phyloP scores from a whole-genome alignment of 495 filamentous ascomycete genomes.

The Daldinia concentrica region DNA sequence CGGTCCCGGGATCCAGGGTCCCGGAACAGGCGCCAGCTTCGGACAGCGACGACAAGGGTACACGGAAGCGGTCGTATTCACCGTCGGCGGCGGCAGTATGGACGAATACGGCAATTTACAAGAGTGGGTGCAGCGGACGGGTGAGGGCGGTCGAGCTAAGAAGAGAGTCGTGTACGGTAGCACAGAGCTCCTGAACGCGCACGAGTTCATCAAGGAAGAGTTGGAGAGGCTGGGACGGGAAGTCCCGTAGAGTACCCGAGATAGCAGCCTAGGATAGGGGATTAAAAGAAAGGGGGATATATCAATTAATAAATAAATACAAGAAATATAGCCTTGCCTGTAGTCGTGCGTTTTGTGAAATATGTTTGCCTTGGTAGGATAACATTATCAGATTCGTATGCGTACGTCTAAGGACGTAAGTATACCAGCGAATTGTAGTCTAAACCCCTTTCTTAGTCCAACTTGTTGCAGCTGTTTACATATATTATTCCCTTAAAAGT shows the following conservation, averaged over 20 bases:
- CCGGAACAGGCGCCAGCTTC: conserved; percentile 85
- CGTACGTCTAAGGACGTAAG: too few relatives aligned
- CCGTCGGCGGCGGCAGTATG: conserved; percentile 97
- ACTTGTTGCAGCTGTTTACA: too few relatives aligned
- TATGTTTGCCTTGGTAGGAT: background rate
- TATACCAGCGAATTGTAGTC: too few relatives aligned
- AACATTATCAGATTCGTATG: background rate
- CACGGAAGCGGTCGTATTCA: conserved; percentile 95
- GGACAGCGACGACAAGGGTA: conserved; percentile 94
- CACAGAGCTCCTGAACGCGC: conserved; percentile 91
- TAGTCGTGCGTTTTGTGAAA: background rate
- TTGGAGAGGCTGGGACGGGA: conserved; percentile 76
- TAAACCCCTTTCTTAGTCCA: too few relatives aligned
- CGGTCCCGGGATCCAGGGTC: conserved; percentile 54
- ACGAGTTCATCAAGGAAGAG: conserved; percentile 84
- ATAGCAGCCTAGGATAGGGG: background rate
- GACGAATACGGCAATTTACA: conserved; percentile 98
- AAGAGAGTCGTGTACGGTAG: conserved; percentile 93
- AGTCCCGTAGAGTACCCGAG: conserved; percentile 43
- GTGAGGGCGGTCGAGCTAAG: conserved; percentile 63
- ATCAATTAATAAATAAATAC: background rate
- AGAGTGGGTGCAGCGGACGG: conserved; percentile 88
- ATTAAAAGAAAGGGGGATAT: background rate
- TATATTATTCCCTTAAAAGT: too few relatives aligned
- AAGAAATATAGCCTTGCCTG: background rate